Percentiles rank a stretch among this genome's conserved stretches.
Conservation (phyloP, 805 yeast genomes). For the Lachancea thermotolerans region DNA sequence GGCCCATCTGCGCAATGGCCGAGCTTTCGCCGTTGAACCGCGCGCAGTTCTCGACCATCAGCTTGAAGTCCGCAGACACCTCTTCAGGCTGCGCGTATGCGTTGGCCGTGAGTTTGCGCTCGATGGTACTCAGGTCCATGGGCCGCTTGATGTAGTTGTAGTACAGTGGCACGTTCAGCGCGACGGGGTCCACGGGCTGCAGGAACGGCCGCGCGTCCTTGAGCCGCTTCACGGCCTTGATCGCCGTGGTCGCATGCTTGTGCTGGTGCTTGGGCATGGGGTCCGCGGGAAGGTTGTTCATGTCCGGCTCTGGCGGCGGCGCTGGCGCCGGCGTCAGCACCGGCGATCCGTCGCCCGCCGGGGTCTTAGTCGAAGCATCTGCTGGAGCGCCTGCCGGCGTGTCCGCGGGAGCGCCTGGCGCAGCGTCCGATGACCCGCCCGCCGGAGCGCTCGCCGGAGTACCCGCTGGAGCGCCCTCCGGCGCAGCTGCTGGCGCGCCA, state of each 20-base stretch:
- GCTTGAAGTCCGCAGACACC: conserved; percentile 69
- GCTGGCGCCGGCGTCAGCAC: conserved; percentile 55
- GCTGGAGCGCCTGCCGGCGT: conserved; percentile 6
- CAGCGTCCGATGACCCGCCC: too few species aligned
- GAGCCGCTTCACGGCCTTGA: conserved; percentile 81
- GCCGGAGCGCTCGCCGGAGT: conserved; percentile 6
- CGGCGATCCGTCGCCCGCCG: background rate
- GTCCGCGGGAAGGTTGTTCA: conserved; percentile 54
- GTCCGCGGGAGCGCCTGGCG: conserved; percentile 6
- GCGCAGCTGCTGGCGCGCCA: conserved; percentile 1
- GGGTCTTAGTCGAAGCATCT: conserved; percentile 1
- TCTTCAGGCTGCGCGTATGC: conserved; percentile 68
- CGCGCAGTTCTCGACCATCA: conserved; percentile 78
- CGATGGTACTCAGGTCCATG: conserved; percentile 91
- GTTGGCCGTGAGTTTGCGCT: conserved; percentile 60
- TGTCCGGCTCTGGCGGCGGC: conserved; percentile 68
- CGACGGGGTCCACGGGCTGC: conserved; percentile 83
- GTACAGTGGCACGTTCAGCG: conserved; percentile 84
- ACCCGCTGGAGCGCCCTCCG: conserved; percentile 5
- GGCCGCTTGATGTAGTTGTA: conserved; percentile 78
- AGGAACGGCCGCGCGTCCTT: conserved; percentile 90
- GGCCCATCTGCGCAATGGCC: conserved; percentile 84
- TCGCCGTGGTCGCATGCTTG: conserved; percentile 67
- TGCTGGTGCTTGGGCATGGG: conserved; percentile 82
- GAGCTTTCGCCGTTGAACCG: conserved; percentile 81